Percentiles rank a stretch among this genome's conserved stretches.
Evolutionary conservation across 2,329 filamentous ascomycete genomes (phyloP).

Genomic region (Aspergillaceae sp.): DNA sequence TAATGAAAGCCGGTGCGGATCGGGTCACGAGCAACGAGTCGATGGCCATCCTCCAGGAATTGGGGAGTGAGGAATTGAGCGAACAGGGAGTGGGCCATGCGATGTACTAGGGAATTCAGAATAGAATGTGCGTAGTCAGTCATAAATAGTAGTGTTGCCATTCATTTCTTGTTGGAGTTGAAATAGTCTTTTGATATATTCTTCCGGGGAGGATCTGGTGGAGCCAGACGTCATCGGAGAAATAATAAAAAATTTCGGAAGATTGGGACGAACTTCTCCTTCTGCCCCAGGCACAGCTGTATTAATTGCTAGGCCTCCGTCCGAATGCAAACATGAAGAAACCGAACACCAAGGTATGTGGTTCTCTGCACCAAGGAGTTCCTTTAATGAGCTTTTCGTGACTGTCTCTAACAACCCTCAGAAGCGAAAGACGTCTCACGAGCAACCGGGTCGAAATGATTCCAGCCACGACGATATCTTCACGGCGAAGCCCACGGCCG

Average conservation of each 20-base stretch:
- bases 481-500: conserved; percentile 59
- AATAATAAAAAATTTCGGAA: background rate
- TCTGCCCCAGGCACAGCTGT: background rate
- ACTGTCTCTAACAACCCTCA: conserved; percentile 1
- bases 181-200: too few species aligned
- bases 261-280: background rate
- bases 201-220: background rate
- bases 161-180: background rate
- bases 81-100: conserved; percentile 14
- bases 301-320: background rate
- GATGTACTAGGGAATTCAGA: conserved; percentile 1
- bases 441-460: conserved; percentile 2
- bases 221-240: background rate
- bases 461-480: conserved; percentile 29
- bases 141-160: background rate
- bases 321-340: background rate
- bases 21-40: conserved; percentile 50
- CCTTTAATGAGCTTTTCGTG: background rate
- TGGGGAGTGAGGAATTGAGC: conserved; percentile 14
- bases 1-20: conserved; percentile 50
- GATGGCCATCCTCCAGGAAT: conserved; percentile 46
- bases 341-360: conserved; percentile 1
- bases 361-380: too few species aligned
- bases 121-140: too few species aligned
- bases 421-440: conserved; percentile 15